Evolutionary conservation across 306 rosid genomes (phyloP), one percentile per base, ranked within the genome.

Genomic region (Vigna trinervia): DNA sequence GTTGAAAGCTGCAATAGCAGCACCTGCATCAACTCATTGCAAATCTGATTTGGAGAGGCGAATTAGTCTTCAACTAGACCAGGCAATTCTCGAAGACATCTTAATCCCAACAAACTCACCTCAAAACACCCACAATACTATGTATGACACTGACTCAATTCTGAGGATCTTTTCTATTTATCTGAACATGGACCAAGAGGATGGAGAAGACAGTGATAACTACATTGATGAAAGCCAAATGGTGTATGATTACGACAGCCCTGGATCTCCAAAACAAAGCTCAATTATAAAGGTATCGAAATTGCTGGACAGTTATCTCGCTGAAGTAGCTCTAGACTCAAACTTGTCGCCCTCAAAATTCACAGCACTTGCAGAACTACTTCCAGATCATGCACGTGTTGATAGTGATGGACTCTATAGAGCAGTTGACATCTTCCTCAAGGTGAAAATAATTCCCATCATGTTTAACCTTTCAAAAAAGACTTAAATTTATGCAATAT

Each of bases 1-100:
- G 94, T 71, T 93, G 86, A 96, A 96, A 84, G 84, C 92, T 15
- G 91, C 97, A 30, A 91, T 96, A 23, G 89, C 97, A 36, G 63
- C 93, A 51, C 89, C 94, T 0, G 93, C 92, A 15, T 87, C 98
- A 15, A 77, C 82, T 68, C 85, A 93, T 23, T 87, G 93, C 77
- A 88, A 88, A 83, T 88, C 97, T 1, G 99, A 96, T 82, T 75
- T 96, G 72, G 99, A 96, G 80, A 86, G 98, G 75, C 80, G 98
- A 64, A 91, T 96, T 20, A 97, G 99, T 56, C 83, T 96, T 41
- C 99, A 92, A 50, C 89, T 96, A 69, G 99, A 96, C 74, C 99
- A 92, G 78, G 99, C 98, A 50, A 96, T 92, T 81, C 99, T 96
- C 14, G 99, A 96, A 85, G 99, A 96, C 81, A 84, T 96, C 67